These are phyloP conservation scores for Debaryomyces tyrocola DNA, from an alignment of 805 yeast genomes.

Conservation along the genomic window DNA sequence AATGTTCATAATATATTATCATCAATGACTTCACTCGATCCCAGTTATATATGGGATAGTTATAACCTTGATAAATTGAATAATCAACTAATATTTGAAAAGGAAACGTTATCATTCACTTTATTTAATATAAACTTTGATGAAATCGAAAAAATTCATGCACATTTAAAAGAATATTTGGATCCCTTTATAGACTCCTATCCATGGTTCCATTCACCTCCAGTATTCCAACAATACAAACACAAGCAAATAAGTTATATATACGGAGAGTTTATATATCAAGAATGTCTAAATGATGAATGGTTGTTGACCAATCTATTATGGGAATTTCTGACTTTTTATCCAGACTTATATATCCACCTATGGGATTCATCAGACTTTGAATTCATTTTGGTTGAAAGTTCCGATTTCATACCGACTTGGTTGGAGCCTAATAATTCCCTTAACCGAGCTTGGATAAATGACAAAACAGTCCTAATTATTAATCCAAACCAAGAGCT, in stretches of 20 bases:
- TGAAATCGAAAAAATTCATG: constrained; percentile 1
- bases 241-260: constrained; percentile 21
- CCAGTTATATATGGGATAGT: constrained; percentile 11
- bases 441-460: constrained; percentile 54
- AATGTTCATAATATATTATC: not conserved
- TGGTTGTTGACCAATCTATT: constrained; percentile 44
- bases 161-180: constrained; percentile 8
- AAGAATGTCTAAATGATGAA: constrained; percentile 45
- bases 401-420: constrained; percentile 45
- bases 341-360: constrained; percentile 42
- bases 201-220: constrained; percentile 19
- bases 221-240: constrained; percentile 2
- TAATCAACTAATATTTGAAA: constrained; percentile 5
- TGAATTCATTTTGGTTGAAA: constrained; percentile 54
- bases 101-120: constrained; percentile 6
- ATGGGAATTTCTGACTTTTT: constrained; percentile 29
- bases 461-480: constrained; percentile 34
- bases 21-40: constrained; percentile 4
- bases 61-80: constrained; percentile 7
- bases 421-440: constrained; percentile 50
- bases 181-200: constrained; percentile 18
- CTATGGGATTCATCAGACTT: constrained; percentile 51
- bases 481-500: constrained; percentile 7
- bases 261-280: constrained; percentile 44
- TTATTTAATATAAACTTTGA: constrained; percentile 5